Percentiles rank a stretch among this genome's conserved stretches.
These are phyloP conservation scores for Heterobasidion irregulare DNA, from an alignment of 1,284 basidiomycete species.

Conservation along the genomic window DNA sequence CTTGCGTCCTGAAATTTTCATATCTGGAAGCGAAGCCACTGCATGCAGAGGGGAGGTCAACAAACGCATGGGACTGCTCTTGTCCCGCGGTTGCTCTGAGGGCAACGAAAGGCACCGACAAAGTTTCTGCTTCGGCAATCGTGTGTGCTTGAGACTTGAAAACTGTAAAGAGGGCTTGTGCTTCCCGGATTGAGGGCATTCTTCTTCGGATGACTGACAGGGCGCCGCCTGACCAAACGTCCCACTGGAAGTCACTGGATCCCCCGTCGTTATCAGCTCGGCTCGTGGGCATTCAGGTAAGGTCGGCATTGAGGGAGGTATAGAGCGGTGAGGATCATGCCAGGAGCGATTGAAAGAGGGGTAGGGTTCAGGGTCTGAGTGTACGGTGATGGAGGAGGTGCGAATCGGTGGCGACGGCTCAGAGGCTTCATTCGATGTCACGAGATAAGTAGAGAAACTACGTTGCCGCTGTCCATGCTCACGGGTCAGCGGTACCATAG, in stretches of 20 bases:
- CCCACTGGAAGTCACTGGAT: too few species aligned
- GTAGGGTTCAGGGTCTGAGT: too few species aligned
- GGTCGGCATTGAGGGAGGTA: not conserved
- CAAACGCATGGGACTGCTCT: not conserved
- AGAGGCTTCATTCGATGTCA: not conserved
- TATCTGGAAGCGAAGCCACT: not conserved
- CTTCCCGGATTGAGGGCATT: too few species aligned
- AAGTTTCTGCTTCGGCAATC: not conserved
- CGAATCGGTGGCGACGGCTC: not conserved
- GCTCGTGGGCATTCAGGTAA: too few species aligned
- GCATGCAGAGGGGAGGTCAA: not conserved
- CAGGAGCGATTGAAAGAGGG: not conserved
- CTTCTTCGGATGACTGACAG: too few species aligned
- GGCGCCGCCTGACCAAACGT: too few species aligned
- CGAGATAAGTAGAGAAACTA: not conserved
- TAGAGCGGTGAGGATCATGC: not conserved
- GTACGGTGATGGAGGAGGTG: not conserved
- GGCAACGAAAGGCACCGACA: not conserved
- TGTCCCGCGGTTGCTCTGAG: not conserved
- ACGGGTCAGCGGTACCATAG: not conserved
- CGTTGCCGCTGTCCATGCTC: not conserved
- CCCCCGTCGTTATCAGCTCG: too few species aligned
- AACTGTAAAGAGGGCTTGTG: too few species aligned
- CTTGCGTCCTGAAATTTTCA: not conserved
- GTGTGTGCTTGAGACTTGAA: too few species aligned